Evolutionary conservation across 768 basidiomycete species (phyloP), one percentile per base, ranked within the genome.

Genomic region (Mycena galopus): DNA sequence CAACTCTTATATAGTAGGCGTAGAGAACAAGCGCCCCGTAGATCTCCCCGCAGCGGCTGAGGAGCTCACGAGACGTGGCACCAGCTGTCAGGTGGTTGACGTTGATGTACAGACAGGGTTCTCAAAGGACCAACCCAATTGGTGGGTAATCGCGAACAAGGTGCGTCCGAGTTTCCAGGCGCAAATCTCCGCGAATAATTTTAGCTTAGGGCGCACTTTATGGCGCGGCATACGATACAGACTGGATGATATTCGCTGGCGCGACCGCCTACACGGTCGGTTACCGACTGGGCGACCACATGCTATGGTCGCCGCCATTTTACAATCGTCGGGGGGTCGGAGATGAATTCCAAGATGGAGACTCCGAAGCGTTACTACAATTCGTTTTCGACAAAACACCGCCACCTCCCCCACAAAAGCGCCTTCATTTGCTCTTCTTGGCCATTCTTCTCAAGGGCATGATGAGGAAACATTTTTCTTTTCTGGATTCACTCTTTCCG

Each of bases 71-170:
- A 47, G 30, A 21, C 66, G 66, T 35, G 65, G 55, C 19, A 23
- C 29, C n/a, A 27, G 29, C 35, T 67, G 65, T 35, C 27, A 29
- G 3, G 66, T 59, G 2, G 56, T 67, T 23, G 56, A 67, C 6
- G 33, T 59, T 10, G 57, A 67, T 16, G 8, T 33, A 16, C 17
- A 47, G 27, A 59, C 10, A 16, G 53, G 10, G 14, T 56, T 39
- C n/a, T 14, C 29, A 10, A 19, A 4, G 11, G 8, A 50, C 3
- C 68, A 69, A n/a, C 50, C 47, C 23, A 69, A 56, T 17, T 69
- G 68, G 68, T 69, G 68, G 61, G 23, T 69, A 10, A 23, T 69
- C 1, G 68, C 61, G 16, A 69, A 69, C 51, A 63, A 63, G 68
- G 68, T 69, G 59, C 32, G 57, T 37, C 50, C 27, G 27, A 11